These are phyloP conservation scores for Neospermospora avenae DNA, from an alignment of 2,329 filamentous ascomycete species.

Conservation along the genomic window DNA sequence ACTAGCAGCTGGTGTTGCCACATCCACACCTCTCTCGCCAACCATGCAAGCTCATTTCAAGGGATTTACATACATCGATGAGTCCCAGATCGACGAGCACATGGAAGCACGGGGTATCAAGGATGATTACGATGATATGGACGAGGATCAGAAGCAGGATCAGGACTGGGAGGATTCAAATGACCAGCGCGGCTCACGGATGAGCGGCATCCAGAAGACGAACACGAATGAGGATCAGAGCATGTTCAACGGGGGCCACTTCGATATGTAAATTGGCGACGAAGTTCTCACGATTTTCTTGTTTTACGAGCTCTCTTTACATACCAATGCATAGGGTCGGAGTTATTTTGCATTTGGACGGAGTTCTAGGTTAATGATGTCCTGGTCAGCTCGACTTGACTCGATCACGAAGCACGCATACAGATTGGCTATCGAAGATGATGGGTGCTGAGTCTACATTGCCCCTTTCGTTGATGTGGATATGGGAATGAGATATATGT, in stretches of 20 bases:
- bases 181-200: slow-evolving; percentile 47
- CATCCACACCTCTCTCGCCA: slow-evolving; percentile 88
- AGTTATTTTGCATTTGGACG: slow-evolving; percentile 30
- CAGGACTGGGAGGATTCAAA: slow-evolving; percentile 36
- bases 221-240: slow-evolving; percentile 53
- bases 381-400: neutral
- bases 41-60: slow-evolving; percentile 98
- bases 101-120: slow-evolving; percentile 52
- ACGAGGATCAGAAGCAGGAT: slow-evolving; percentile 52
- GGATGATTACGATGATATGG: slow-evolving; percentile 59
- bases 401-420: slow-evolving; percentile 1
- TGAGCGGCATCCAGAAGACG: slow-evolving; percentile 61
- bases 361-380: neutral
- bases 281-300: slow-evolving; percentile 13
- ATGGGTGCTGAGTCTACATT: neutral
- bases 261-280: slow-evolving; percentile 53
- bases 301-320: slow-evolving; percentile 25
- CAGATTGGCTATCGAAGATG: slow-evolving; percentile 7
- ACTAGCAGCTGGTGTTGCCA: slow-evolving; percentile 78
- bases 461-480: slow-evolving; percentile 5
- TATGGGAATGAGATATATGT: slow-evolving; percentile 2
- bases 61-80: slow-evolving; percentile 98
- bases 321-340: slow-evolving; percentile 30
- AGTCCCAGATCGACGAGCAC: slow-evolving; percentile 88
- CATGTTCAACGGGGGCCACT: slow-evolving; percentile 60